Conservation (phyloP, 441 rosid genomes). For the Metrosideros polymorpha region DNA sequence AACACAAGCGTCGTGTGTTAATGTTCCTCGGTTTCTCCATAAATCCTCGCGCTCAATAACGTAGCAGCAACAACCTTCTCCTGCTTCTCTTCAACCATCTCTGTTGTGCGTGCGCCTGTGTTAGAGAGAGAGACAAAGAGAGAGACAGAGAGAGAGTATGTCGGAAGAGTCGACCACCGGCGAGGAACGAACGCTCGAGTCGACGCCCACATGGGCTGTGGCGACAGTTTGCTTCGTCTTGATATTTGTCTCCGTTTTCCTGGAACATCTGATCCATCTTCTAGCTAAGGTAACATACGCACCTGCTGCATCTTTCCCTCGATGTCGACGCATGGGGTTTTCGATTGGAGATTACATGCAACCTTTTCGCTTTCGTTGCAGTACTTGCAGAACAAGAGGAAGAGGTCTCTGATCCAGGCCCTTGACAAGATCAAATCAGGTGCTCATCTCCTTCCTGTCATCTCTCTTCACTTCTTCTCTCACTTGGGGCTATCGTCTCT, state of each 20-base stretch:
- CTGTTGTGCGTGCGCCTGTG: background rate
- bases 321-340: too few species aligned
- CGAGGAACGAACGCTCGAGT: conserved; percentile 30
- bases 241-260: conserved; percentile 33
- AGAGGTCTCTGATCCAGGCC: conserved; percentile 50
- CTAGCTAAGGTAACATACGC: conserved; percentile 62
- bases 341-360: too few species aligned
- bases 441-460: background rate
- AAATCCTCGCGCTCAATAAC: background rate
- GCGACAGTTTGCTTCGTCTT: conserved; percentile 67
- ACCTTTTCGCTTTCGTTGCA: background rate
- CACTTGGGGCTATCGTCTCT: background rate
- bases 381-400: conserved; percentile 44
- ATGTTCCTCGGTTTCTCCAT: background rate
- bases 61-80: background rate
- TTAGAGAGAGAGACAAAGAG: background rate
- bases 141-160: background rate
- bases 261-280: conserved; percentile 50
- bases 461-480: background rate
- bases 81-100: background rate
- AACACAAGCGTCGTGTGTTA: background rate
- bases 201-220: conserved; percentile 82
- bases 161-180: background rate
- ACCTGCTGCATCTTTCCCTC: too few species aligned
- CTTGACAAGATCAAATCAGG: conserved; percentile 83